Percentiles rank a stretch among this genome's conserved stretches.
These are phyloP conservation scores for Viola odorata DNA, from an alignment of 345 rosid species.

Conservation along the genomic window DNA sequence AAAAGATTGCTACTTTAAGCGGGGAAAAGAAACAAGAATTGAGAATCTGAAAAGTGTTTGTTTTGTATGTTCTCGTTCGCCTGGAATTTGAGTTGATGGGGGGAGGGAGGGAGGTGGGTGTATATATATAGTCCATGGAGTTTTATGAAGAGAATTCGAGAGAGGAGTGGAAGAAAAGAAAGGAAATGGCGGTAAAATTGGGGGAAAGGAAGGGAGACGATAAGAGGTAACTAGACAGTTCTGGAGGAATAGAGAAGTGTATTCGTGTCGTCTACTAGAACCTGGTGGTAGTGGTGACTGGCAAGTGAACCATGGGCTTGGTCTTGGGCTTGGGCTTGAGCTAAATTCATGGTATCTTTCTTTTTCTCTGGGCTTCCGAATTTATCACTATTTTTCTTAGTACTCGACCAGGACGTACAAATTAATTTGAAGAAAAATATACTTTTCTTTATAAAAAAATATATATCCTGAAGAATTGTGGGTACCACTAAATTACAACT, in stretches of 20 bases:
- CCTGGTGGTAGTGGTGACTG: not conserved
- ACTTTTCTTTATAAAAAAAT: no score
- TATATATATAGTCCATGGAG: not conserved
- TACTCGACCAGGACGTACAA: no score
- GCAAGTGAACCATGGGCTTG: not conserved
- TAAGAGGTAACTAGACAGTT: not conserved
- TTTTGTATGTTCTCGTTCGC: not conserved
- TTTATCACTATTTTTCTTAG: no score
- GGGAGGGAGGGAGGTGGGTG: not conserved
- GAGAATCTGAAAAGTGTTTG: not conserved
- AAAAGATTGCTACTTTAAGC: not conserved
- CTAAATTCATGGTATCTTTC: no score
- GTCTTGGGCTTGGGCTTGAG: not conserved
- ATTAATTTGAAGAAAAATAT: no score
- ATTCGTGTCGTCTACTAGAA: not conserved
- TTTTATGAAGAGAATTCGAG: not conserved
- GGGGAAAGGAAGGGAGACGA: no score
- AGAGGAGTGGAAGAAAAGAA: not conserved
- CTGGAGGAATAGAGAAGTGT: not conserved
- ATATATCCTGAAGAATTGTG: no score
- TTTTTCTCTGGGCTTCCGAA: no score
- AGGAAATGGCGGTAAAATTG: not conserved
- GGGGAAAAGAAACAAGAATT: not conserved
- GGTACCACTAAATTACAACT: no score
- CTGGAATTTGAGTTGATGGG: not conserved